These are phyloP conservation scores for Peronospora farinosa DNA, from an alignment of 352 stramenopile species.

Conservation along the genomic window DNA sequence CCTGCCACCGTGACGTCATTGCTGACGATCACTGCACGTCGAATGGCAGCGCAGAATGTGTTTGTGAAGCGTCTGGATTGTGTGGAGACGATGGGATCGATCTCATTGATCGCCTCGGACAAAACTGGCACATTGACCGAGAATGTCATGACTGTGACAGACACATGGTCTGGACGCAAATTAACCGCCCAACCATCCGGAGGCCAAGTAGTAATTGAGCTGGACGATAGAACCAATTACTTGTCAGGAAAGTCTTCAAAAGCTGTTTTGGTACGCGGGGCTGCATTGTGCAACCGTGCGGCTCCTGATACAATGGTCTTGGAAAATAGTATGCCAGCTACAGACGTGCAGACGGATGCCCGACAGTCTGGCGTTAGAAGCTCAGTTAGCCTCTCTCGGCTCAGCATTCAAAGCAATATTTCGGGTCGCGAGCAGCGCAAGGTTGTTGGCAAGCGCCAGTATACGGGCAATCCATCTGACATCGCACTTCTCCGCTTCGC, in stretches of 20 bases:
- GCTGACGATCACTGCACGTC: conserved; percentile 86
- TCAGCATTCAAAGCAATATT: conserved; percentile 13
- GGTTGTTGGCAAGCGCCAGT: conserved; percentile 30
- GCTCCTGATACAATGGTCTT: conserved; percentile 10
- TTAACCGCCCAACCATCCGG: conserved; percentile 40
- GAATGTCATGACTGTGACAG: conserved; percentile 92
- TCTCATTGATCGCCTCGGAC: conserved; percentile 88
- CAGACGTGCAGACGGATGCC: not conserved
- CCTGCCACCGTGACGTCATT: conserved; percentile 89
- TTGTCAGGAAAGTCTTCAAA: conserved; percentile 20
- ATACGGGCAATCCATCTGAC: conserved; percentile 47
- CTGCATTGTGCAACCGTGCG: conserved; percentile 37
- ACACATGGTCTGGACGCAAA: conserved; percentile 45
- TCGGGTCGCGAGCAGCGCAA: conserved; percentile 18
- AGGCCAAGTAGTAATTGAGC: conserved; percentile 24
- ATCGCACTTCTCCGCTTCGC: conserved; percentile 45
- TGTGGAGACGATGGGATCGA: conserved; percentile 90
- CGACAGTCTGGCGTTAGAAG: not conserved
- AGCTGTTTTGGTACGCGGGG: conserved; percentile 31
- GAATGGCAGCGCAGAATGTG: conserved; percentile 87
- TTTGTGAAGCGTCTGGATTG: conserved; percentile 92
- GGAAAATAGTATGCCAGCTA: not conserved
- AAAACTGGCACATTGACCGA: conserved; percentile 93
- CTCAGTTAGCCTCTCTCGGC: conserved; percentile 8
- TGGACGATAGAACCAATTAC: conserved; percentile 34